phyloP scores from a whole-genome alignment of 495 filamentous ascomycete genomes.

The Niebla homalea region DNA sequence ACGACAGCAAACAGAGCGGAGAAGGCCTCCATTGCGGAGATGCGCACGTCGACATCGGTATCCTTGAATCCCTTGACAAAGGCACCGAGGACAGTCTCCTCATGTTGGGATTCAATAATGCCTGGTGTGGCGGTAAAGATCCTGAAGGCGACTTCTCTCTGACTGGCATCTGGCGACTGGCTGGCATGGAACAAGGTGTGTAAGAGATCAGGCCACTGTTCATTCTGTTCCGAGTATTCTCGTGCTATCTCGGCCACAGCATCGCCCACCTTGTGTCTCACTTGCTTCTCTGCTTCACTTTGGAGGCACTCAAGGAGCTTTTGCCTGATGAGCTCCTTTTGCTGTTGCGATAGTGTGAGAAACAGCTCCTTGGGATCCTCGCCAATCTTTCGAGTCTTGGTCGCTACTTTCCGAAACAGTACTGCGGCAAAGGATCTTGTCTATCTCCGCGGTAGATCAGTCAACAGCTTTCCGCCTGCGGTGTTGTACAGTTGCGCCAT shows the following conservation, averaged over 20 bases:
- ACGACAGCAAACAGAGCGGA: constrained; percentile 88
- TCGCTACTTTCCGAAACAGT: constrained; percentile 85
- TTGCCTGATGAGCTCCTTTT: constrained; percentile 62
- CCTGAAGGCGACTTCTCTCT: constrained; percentile 81
- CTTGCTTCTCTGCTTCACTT: constrained; percentile 50
- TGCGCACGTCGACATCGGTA: constrained; percentile 62
- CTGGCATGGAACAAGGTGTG: constrained; percentile 75
- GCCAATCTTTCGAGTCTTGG: constrained; percentile 68
- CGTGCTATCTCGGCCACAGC: constrained; percentile 89
- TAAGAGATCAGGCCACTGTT: constrained; percentile 85
- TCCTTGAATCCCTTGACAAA: constrained; percentile 91
- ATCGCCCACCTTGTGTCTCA: constrained; percentile 92
- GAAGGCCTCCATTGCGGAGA: constrained; percentile 93
- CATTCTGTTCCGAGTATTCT: constrained; percentile 86
- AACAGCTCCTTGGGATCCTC: constrained; percentile 71
- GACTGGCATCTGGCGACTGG: constrained; percentile 62
- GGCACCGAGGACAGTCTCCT: constrained; percentile 66
- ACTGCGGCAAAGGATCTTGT: constrained; percentile 82
- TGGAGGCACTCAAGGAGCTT: constrained; percentile 68
- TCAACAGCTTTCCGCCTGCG: neutral
- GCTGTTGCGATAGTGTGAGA: constrained; percentile 53
- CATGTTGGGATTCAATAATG: constrained; percentile 92
- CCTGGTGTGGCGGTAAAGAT: constrained; percentile 92
- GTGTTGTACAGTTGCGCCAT: neutral
- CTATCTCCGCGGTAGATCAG: constrained; percentile 30